Base-by-base conservation (phyloP, 1,284 basidiomycete genomes). In the Boletus sp. region DNA sequence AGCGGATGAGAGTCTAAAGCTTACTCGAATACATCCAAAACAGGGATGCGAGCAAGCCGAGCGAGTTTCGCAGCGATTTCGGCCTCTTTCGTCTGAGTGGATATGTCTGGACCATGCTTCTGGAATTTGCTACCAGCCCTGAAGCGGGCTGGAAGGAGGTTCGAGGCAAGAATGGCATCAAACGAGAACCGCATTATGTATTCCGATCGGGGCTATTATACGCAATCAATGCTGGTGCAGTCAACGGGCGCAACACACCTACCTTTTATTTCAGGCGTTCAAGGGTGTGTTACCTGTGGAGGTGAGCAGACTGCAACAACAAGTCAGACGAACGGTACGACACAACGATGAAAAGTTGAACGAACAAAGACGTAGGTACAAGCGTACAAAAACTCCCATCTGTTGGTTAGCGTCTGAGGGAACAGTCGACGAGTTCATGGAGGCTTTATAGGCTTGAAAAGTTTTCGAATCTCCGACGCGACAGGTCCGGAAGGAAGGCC, bases 311-410 rank as follows among this genome's bases (percentile, higher is more conserved):
- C 61, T 67, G 50, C 8, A 50, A 33, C 23, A 27, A 33, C 27
- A 10, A 19, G 49, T 61, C 5, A 59, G 51, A 51, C 1, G 12
- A 12, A 27, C 1, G 27, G 25, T 8, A 29, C 13, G 2, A 37
- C 41, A 34, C 32, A 20, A 10, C 13, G 19, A 46, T 7, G 36
- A 39, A 38, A 32, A 42, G 10, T 12, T 40, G 41, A 5, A 67
- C 61, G 46, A 42, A 63, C 61, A 52, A 51, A 62, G 62, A 37
- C 59, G 61, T 50, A 53, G 48, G 57, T 65, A 65, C 23, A 54
- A 40, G 57, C 59, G 64, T 41, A 52, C 62, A 51, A 64, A 65
- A 60, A 56, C 46, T 63, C 64, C 64, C 61, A 63, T 63, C 61
- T 65, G 61, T 65, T 67, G 62, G 64, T 56, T 57, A 64, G 46